phyloP scores from a whole-genome alignment of 1,284 basidiomycete genomes.

The Puccinia polysora region DNA sequence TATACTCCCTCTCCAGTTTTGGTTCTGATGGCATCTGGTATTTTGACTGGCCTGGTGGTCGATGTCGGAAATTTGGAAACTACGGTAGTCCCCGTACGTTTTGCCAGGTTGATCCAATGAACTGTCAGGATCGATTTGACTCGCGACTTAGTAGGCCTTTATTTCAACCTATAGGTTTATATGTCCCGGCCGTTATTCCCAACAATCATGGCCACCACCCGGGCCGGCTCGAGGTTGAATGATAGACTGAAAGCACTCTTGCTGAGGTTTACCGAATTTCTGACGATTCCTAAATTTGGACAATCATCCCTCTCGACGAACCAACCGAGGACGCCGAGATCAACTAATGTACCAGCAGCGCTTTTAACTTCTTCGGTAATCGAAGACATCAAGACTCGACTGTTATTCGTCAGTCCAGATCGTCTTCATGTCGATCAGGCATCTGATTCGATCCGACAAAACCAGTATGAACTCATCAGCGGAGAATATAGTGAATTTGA shows the following conservation, averaged over 20 bases:
- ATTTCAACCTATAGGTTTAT: constrained; percentile 63
- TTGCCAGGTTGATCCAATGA: neutral
- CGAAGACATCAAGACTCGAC: constrained; percentile 10
- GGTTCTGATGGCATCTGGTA: constrained; percentile 74
- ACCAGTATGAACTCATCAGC: too few relatives aligned
- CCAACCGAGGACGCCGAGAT: neutral
- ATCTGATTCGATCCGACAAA: constrained; percentile 8
- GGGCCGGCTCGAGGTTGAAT: constrained; percentile 70
- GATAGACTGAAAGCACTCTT: constrained; percentile 71
- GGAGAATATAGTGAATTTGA: too few relatives aligned
- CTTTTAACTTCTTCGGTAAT: neutral
- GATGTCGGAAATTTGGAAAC: constrained; percentile 89
- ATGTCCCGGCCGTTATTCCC: constrained; percentile 77
- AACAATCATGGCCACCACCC: constrained; percentile 70
- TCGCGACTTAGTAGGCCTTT: neutral
- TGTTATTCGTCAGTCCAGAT: constrained; percentile 55
- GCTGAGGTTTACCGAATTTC: constrained; percentile 71
- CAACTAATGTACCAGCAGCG: too few relatives aligned
- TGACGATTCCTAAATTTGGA: constrained; percentile 68
- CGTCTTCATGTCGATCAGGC: constrained; percentile 2
- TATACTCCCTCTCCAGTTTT: constrained; percentile 83
- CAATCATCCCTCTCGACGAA: constrained; percentile 56
- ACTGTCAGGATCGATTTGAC: neutral
- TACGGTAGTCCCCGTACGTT: constrained; percentile 72
- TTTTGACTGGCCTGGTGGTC: constrained; percentile 84